phyloP scores from a whole-genome alignment of 2,329 filamentous ascomycete genomes.

The Apiospora koreana region DNA sequence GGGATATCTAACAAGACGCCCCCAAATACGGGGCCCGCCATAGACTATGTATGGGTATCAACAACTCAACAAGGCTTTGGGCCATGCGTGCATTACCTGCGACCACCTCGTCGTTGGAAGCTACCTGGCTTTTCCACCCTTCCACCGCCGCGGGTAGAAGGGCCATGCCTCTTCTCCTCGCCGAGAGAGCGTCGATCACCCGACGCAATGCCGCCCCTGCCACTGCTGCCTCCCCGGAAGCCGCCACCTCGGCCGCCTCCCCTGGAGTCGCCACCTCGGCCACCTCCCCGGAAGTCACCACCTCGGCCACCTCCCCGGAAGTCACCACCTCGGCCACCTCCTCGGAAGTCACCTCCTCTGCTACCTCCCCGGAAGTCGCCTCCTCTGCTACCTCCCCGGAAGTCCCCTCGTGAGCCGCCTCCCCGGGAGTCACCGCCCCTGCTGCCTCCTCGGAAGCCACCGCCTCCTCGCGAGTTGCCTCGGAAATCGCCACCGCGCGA shows the following conservation, averaged over 20 bases:
- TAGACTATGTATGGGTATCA: conserved; percentile 10
- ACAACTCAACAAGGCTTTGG: not conserved
- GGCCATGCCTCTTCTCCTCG: conserved; percentile 48
- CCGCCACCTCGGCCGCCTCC: conserved; percentile 26
- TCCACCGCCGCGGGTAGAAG: conserved; percentile 34
- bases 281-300: conserved; percentile 31
- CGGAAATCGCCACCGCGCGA: conserved; percentile 19
- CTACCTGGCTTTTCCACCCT: conserved; percentile 41
- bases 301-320: conserved; percentile 30
- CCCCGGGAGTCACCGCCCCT: conserved; percentile 28
- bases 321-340: conserved; percentile 26
- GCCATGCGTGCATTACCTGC: conserved; percentile 23
- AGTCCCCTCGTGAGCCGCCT: conserved; percentile 22
- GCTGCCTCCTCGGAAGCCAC: conserved; percentile 20
- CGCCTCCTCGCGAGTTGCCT: conserved; percentile 23
- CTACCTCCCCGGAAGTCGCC: conserved; percentile 34
- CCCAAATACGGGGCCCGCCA: not conserved
- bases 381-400: conserved; percentile 23
- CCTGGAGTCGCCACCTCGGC: conserved; percentile 32
- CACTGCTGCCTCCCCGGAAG: conserved; percentile 38
- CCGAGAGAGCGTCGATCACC: conserved; percentile 52
- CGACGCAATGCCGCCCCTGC: conserved; percentile 49
- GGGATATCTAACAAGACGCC: conserved; percentile 6
- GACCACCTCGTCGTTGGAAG: conserved; percentile 25
- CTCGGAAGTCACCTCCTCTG: conserved; percentile 29